A percentile compares a stretch with the other conserved stretches of the same genome.
Evolutionary conservation across 495 filamentous ascomycete species (phyloP).

Genomic region (Hyaloscypha hepaticicola): DNA sequence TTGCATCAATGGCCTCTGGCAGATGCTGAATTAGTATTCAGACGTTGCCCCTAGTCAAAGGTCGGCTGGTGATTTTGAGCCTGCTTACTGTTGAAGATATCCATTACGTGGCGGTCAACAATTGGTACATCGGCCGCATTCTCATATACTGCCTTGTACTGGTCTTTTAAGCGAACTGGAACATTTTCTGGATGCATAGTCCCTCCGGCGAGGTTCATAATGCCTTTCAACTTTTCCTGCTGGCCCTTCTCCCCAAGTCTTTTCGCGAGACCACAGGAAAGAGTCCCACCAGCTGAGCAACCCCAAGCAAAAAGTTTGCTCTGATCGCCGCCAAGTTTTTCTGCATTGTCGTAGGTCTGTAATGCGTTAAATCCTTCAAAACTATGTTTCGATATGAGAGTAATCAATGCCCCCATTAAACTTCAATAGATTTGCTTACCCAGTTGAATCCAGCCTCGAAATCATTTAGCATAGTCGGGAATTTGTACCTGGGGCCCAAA

Average conservation of each 20-base stretch:
- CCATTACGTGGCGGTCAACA: background rate
- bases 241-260: background rate
- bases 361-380: no score
- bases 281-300: background rate
- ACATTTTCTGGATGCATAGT: background rate
- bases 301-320: background rate
- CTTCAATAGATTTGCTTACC: background rate
- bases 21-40: no score
- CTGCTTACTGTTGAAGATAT: constrained; percentile 2
- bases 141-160: background rate
- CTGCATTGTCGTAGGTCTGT: background rate
- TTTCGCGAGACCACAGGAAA: background rate
- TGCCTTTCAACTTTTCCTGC: background rate
- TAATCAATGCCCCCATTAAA: no score
- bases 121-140: constrained; percentile 5
- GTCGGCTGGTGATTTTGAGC: no score
- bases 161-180: background rate
- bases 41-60: no score
- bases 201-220: background rate
- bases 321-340: background rate
- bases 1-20: background rate
- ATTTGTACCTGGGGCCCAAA: background rate
- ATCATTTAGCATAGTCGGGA: background rate
- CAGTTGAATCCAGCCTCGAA: background rate
- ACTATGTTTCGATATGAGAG: no score